Base-by-base conservation (phyloP, 345 rosid genomes). In the Boechera stricta region DNA sequence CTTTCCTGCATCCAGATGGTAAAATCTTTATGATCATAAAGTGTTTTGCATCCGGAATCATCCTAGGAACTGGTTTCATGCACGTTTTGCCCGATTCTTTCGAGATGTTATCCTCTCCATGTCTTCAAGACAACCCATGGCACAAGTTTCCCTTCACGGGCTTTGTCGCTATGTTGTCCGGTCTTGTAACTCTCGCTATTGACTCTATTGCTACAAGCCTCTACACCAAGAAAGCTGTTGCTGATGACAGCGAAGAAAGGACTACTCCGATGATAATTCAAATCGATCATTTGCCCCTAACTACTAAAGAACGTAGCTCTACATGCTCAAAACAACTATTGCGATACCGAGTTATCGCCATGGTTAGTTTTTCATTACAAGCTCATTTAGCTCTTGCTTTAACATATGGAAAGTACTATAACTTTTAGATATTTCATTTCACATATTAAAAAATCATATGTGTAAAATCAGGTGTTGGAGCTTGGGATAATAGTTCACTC, bases 71-170 rank as follows among this genome's bases (percentile, higher is more conserved):
- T 2, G 94, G 93, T 12, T 93, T 86, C 82, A 88, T 88, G 90
- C 97, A 93, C 57, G 97, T 93, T 16, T 69, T 90, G 67, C 98
- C 97, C 0, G 98, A 93, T 79, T 93, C 98, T 32, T 93, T 89
- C n/a, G 93, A 89, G 72, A 84, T 84, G 87, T 77, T 92, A 49
- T 72, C 83, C 3, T 92, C 96, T 0, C 36, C 39, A 7, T 92
- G 96, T 79, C 80, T 92, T 81, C 54, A 79, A 0, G 90, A 88
- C 5, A 81, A 82, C 49, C 98, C 96, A 0, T 89, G 98, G 98
- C 89, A 86, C 49, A 89, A 89, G 81, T 92, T 90, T 65, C 91
- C 94, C 0, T 90, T 90, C 41, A 78, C 93, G 4, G 90, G 89
- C 1, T 92, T 90, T 70, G 88, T 88, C 0, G 93, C 96, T 4